phyloP scores from a whole-genome alignment of 225 moss, liverwort and hornwort genomes.

The Physcomitrium patens region DNA sequence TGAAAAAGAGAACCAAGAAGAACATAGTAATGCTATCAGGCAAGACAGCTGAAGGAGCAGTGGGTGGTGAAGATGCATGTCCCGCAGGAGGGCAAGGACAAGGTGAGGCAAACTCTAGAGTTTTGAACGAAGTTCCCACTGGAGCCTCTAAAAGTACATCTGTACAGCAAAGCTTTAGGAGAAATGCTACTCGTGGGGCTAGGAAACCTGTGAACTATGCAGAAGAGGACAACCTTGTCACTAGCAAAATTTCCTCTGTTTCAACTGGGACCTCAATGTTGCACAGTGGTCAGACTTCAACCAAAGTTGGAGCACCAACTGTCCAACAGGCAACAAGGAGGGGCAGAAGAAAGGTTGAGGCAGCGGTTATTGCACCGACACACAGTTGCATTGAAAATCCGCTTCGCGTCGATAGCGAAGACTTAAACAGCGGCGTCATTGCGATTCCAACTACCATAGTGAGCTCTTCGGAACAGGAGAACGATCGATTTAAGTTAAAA shows the following conservation, averaged over 20 bases:
- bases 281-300: background rate
- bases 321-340: slow-evolving; percentile 26
- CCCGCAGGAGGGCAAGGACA: background rate
- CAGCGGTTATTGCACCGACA: background rate
- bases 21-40: slow-evolving; percentile 5
- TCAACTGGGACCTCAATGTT: slow-evolving; percentile 9
- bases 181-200: slow-evolving; percentile 29
- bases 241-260: background rate
- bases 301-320: background rate
- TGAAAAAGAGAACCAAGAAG: slow-evolving; percentile 7
- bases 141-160: background rate
- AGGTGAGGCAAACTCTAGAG: background rate
- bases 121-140: background rate
- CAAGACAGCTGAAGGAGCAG: background rate
- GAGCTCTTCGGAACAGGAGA: slow-evolving; percentile 29
- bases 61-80: background rate
- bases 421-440: background rate
- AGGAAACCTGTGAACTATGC: slow-evolving; percentile 37
- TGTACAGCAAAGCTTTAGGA: slow-evolving; percentile 21
- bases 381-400: background rate
- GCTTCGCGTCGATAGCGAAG: background rate
- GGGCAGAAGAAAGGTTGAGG: slow-evolving; percentile 21
- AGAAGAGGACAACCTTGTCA: slow-evolving; percentile 16
- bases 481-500: slow-evolving; percentile 24
- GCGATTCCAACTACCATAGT: slow-evolving; percentile 3